Evolutionary conservation across 345 rosid genomes (phyloP), one percentile per base, ranked within the genome.

Genomic region (Lenwebbia sp.): DNA sequence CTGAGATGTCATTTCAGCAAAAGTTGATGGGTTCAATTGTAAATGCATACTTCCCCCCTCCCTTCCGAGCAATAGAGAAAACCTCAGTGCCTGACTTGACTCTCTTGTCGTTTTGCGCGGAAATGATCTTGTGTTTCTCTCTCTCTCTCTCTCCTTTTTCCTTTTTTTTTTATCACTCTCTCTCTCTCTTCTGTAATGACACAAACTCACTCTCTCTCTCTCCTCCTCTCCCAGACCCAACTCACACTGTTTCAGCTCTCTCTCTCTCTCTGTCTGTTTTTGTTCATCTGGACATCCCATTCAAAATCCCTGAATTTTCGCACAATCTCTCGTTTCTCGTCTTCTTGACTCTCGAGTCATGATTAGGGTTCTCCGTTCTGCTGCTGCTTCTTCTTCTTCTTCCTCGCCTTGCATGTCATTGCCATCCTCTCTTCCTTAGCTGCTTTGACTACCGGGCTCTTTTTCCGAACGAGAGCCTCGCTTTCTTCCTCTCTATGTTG

Each of bases 31-130:
- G 88, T 82, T 91, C 44, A 2, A 41, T 82, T 54, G 99, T 94
- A 91, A 96, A 92, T 90, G 88, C 86, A 37, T 50, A 5, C 11
- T 2, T 13, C 6, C 2, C 3, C 12, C 25, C 0, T 19, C 78
- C 47, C 10, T 2, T 14, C 41, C 84, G 58, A 87, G 85, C 74
- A 85, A 89, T 87, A 86, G 40, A 75, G 83, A 54, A 88, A 62
- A 53, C 7, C 60, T 19, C 26, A 30, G 37, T 53, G 84, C 60
- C 57, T 40, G 57, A 88, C 85, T 89, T 89, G 93, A 94, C 96
- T 95, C 96, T 96, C 94, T 84, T 85, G 93, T 96, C 95, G 98
- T 96, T 37, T 70, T 33, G 81, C 81, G 41, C 23, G 47, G 81
- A 70, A 70, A 70, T 70, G 81, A 70, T 40, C 47, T 70, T n/a